Evolutionary conservation across 192 early-diverging fungal species (phyloP).

Genomic region (Backusella luteola): DNA sequence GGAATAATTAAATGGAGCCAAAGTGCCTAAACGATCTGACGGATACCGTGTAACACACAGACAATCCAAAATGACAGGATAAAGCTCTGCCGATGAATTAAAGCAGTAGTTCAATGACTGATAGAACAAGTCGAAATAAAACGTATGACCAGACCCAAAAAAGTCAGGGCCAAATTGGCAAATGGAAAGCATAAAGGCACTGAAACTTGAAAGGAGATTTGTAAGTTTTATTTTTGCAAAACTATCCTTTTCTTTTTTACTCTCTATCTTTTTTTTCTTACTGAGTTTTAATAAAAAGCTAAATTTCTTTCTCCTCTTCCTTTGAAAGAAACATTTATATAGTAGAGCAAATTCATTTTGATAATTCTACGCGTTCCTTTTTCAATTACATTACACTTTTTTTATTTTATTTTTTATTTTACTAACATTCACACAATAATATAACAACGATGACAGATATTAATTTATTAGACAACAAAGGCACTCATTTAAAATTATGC

Average conservation of each 20-base stretch:
- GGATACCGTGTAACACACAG: background rate
- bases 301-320: conserved; percentile 4
- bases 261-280: background rate
- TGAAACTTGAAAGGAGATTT: background rate
- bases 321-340: conserved; percentile 1
- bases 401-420: background rate
- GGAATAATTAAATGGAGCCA: background rate
- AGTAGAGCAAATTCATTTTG: background rate
- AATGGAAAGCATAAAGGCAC: background rate
- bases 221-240: conserved; percentile 2
- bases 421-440: background rate
- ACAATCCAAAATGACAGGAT: background rate
- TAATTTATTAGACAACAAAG: background rate
- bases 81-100: background rate
- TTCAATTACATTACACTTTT: background rate
- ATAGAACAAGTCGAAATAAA: background rate
- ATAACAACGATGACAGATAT: background rate
- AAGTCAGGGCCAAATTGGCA: background rate
- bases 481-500: conserved; percentile 8
- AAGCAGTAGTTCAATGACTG: background rate
- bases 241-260: background rate
- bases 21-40: background rate
- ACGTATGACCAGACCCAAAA: background rate
- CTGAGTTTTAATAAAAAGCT: background rate
- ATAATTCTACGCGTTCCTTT: conserved; percentile 8